Base-by-base conservation (phyloP, 2,329 filamentous ascomycete species). In the Pseudopyricularia javanii region DNA sequence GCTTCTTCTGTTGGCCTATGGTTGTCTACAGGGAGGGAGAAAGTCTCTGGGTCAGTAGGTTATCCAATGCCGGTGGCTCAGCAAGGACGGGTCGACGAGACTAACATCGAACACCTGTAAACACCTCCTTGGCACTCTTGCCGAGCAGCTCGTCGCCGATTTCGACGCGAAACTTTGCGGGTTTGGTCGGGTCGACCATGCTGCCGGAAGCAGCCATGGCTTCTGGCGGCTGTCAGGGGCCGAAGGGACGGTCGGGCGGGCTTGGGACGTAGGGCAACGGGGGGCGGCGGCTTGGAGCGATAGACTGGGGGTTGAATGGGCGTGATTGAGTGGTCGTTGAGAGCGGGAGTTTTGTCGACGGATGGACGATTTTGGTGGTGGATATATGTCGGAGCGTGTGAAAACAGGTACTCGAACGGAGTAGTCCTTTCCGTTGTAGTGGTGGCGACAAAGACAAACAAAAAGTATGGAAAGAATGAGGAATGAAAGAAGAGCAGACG, bases 131-230 rank as follows among this genome's bases (percentile, higher is more conserved):
- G 32, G 75, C 68, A 1, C 75, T 65, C 56, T 75, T 78, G 43
- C 77, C 76, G 34, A 82, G 67, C 32, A 85, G 68, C 28, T 76
- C 75, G 59, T 84, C 80, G 63, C 81, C 82, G 47, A 85, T 70
- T 48, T 84, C 73, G 53, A 85, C 75, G 50, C 79, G 80, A 61
- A 83, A 85, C 61, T 80, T 79, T 22, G 49, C 79, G 54, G 72
- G 69, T 65, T 79, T 76, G 53, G 79, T 81, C 56, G 80, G 77
- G 65, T 84, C 79, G 54, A 83, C 73, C 53, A 74, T 45, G 34
- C 40, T 43, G 26, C 24, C 50, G 28, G 50, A 47, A 22, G 37
- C 50, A 52, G 40, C 37, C 50, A 52, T 52, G 28, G 50, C 32
- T 50, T 35, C 47, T 22, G 47, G 30, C 30, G 47, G 22, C 40